Base-by-base conservation (phyloP, 2,329 filamentous ascomycete species). In the Venturia asperata region DNA sequence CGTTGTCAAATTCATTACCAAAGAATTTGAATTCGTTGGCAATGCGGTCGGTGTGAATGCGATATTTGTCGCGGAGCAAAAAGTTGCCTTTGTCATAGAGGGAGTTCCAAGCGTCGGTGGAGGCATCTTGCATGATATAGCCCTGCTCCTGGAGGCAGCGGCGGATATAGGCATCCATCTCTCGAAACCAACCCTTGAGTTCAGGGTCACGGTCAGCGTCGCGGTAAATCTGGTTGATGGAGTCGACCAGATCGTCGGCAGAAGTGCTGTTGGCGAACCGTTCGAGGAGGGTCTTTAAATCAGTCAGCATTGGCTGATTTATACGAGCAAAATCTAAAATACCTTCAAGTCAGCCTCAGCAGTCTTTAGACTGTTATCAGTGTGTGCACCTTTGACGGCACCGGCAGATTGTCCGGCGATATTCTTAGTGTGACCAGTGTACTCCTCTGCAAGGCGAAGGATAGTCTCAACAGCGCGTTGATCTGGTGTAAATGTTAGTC, bases 231-330 rank as follows among this genome's bases (percentile, higher is more conserved):
- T 86, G 84, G 70, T 92, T 88, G 75, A 99, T 88, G 0, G 92
- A 86, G 21, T 89, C 87, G 79, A 94, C 91, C 4, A 97, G 80
- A 69, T 96, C 91, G 68, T 95, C 88, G 42, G 87, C 86, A 0
- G 92, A 97, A 10, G 94, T 97, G 72, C 88, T 88, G 76, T 99
- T 97, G 74, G 94, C 94, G 71, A 97, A 97, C 61, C 94, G 89
- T 81, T 97, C 94, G 70, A 99, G 87, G 24, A 99, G 81, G 10
- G 86, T 91, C 85, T 90, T 81, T 24, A 79, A 77, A 60, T 75
- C 71, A 69, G 78, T 85, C 76, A 85, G 81, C 79, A 77, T 76
- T 71, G 77, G 71, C 71, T 74, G 70, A 69, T 74, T 77, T 69
- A 68, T 73, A 67, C 67, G 47, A 68, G 64, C 66, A 63, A 77